Conservation (phyloP, 306 rosid species). For the Begonia peltatifolia region DNA sequence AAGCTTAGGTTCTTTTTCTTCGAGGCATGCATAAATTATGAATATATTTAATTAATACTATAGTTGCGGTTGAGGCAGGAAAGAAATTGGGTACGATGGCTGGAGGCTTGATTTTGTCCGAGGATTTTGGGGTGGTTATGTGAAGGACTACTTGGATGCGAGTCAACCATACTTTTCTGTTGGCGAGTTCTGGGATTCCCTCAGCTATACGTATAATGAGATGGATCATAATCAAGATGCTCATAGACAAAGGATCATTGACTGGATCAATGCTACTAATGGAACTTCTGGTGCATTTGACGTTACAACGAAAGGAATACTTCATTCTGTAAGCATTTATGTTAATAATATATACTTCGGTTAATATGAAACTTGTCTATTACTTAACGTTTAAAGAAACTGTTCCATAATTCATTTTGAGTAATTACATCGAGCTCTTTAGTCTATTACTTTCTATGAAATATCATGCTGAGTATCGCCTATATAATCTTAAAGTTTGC, state of each 20-base stretch:
- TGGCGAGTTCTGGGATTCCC: constrained; percentile 98
- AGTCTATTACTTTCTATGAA: too few relatives aligned
- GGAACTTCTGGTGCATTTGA: constrained; percentile 91
- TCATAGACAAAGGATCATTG: constrained; percentile 89
- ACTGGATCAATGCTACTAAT: constrained; percentile 85
- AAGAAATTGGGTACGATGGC: constrained; percentile 92
- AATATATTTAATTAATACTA: not conserved
- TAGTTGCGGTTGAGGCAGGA: constrained; percentile 29
- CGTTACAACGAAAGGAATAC: constrained; percentile 96
- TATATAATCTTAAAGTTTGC: too few relatives aligned
- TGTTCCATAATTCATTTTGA: not conserved
- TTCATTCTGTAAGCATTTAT: constrained; percentile 66
- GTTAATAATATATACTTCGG: not conserved
- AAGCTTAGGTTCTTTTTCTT: not conserved
- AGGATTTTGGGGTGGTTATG: constrained; percentile 99
- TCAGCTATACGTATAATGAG: constrained; percentile 71
- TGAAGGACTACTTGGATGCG: constrained; percentile 76
- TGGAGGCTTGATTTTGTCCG: constrained; percentile 98
- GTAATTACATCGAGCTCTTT: too few relatives aligned
- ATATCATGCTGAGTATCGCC: too few relatives aligned
- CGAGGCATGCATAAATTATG: not conserved
- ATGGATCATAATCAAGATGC: constrained; percentile 97
- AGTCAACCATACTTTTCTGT: constrained; percentile 74
- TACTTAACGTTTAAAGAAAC: too few relatives aligned
- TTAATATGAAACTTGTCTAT: too few relatives aligned